These are phyloP conservation scores for Beauveria caledonica DNA, from an alignment of 2,329 filamentous ascomycete genomes.

Conservation along the genomic window DNA sequence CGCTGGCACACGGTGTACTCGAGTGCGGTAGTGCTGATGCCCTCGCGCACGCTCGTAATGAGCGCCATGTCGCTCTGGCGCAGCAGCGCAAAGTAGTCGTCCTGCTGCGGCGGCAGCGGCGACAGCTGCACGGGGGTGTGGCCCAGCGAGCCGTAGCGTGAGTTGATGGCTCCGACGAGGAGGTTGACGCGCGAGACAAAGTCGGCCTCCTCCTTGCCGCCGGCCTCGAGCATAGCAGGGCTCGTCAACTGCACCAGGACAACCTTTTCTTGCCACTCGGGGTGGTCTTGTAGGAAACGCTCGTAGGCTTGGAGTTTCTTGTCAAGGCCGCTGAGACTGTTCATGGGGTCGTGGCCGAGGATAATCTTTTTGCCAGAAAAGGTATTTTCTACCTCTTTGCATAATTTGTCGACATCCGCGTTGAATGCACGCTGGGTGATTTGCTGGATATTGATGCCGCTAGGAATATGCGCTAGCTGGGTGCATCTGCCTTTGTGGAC, in stretches of 20 bases:
- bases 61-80: conserved; percentile 83
- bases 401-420: conserved; percentile 60
- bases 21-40: conserved; percentile 94
- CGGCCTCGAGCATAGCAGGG: conserved; percentile 70
- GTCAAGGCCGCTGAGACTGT: conserved; percentile 83
- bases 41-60: conserved; percentile 90
- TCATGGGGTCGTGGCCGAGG: conserved; percentile 86
- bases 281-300: conserved; percentile 79
- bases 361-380: conserved; percentile 92
- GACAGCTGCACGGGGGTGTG: conserved; percentile 92
- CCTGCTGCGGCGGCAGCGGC: conserved; percentile 79
- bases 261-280: conserved; percentile 84
- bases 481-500: conserved; percentile 68
- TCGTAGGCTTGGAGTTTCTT: conserved; percentile 95
- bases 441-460: conserved; percentile 78
- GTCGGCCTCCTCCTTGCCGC: conserved; percentile 63
- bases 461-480: conserved; percentile 89
- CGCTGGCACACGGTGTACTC: conserved; percentile 93
- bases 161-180: conserved; percentile 85
- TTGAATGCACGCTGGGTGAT: conserved; percentile 69
- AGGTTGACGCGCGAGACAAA: conserved; percentile 84
- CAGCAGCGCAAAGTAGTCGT: conserved; percentile 89
- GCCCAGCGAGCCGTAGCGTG: conserved; percentile 75
- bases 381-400: conserved; percentile 61
- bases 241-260: conserved; percentile 93